Evolutionary conservation across 768 basidiomycete species (phyloP).

Genomic region (Leccinum longicurvipes): DNA sequence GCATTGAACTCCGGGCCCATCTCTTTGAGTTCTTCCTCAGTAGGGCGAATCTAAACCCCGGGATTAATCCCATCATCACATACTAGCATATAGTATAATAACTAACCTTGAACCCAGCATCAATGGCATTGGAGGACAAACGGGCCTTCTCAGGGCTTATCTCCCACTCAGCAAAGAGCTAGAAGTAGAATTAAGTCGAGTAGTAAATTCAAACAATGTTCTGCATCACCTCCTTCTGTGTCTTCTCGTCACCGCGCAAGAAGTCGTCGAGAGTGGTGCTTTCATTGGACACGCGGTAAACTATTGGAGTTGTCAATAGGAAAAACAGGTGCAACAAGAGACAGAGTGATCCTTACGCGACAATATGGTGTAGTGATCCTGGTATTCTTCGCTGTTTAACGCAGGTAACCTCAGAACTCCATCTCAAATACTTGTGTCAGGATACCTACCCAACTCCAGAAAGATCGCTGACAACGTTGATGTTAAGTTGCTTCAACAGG

Average conservation of each 20-base stretch:
- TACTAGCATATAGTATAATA: not conserved
- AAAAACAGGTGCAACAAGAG: not conserved
- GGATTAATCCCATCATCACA: not conserved
- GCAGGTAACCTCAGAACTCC: slow-evolving; percentile 4
- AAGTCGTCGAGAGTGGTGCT: slow-evolving; percentile 63
- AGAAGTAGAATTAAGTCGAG: not conserved
- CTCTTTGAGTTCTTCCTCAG: slow-evolving; percentile 65
- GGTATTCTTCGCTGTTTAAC: slow-evolving; percentile 56
- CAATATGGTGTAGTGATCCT: slow-evolving; percentile 72
- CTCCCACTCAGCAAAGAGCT: slow-evolving; percentile 65
- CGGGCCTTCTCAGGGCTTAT: slow-evolving; percentile 63
- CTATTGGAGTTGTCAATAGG: slow-evolving; percentile 27
- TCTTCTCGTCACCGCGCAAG: slow-evolving; percentile 61
- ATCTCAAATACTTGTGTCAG: not conserved
- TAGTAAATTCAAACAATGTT: not conserved
- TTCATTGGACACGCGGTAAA: slow-evolving; percentile 68
- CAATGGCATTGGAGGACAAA: slow-evolving; percentile 67
- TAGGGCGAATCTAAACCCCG: slow-evolving; percentile 57
- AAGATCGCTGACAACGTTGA: slow-evolving; percentile 65
- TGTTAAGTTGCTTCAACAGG: slow-evolving; percentile 52
- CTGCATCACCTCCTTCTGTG: slow-evolving; percentile 46
- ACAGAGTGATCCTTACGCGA: slow-evolving; percentile 39
- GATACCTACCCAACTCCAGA: slow-evolving; percentile 61
- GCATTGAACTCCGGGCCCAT: slow-evolving; percentile 76
- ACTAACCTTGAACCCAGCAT: slow-evolving; percentile 68